A percentile compares a stretch with the other conserved stretches of the same genome.
Evolutionary conservation across 352 stramenopile species (phyloP).

Genomic region (Aphanomyces euteiches): DNA sequence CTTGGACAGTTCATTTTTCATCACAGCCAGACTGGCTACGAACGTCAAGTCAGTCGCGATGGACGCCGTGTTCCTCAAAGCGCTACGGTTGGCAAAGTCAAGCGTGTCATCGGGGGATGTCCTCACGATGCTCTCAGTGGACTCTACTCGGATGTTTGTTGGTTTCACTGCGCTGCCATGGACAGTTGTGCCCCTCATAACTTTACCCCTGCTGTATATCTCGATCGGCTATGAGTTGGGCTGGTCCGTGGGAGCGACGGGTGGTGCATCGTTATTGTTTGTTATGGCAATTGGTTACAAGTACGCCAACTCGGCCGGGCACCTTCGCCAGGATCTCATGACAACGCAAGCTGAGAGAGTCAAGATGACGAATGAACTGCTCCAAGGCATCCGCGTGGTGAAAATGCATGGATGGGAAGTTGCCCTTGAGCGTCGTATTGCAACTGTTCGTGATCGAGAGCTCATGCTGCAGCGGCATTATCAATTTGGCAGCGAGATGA

Average conservation of each 20-base stretch:
- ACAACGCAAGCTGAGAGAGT: slow-evolving; percentile 57
- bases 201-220: too few species aligned
- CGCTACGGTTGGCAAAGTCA: slow-evolving; percentile 42
- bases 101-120: slow-evolving; percentile 53
- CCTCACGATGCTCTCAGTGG: slow-evolving; percentile 50
- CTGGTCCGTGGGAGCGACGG: too few species aligned
- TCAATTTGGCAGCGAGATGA: slow-evolving; percentile 35
- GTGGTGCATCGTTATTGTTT: too few species aligned
- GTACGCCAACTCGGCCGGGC: too few species aligned
- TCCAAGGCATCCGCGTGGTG: slow-evolving; percentile 86
- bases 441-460: slow-evolving; percentile 42
- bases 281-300: too few species aligned
- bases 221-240: too few species aligned
- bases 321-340: background rate
- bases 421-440: slow-evolving; percentile 38
- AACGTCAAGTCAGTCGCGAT: slow-evolving; percentile 54
- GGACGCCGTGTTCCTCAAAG: slow-evolving; percentile 58
- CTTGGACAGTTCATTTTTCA: slow-evolving; percentile 48
- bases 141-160: slow-evolving; percentile 44
- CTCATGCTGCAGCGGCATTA: slow-evolving; percentile 50
- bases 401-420: slow-evolving; percentile 88
- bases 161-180: too few species aligned
- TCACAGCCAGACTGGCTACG: slow-evolving; percentile 40
- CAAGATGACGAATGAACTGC: slow-evolving; percentile 90
- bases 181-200: too few species aligned